Evolutionary conservation across 768 basidiomycete genomes (phyloP).

Genomic region (Dacryopinax spathularia): DNA sequence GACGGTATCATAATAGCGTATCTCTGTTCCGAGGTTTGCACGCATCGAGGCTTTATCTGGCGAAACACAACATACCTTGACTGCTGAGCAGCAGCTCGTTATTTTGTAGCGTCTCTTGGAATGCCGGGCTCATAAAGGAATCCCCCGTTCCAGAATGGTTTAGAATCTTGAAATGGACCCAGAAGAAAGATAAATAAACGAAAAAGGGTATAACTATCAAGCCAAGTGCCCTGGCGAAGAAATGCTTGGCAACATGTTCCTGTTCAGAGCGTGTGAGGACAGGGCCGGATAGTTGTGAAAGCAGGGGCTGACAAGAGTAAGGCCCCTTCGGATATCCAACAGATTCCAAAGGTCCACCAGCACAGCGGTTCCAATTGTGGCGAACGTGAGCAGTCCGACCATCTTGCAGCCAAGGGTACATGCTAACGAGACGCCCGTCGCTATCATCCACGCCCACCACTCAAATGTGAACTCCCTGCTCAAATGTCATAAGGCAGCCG

Average conservation of each 20-base stretch:
- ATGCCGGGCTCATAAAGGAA: slow-evolving; percentile 91
- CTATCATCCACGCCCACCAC: slow-evolving; percentile 91
- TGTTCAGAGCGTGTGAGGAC: slow-evolving; percentile 20
- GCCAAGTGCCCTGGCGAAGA: slow-evolving; percentile 66
- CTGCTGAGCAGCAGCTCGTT: slow-evolving; percentile 87
- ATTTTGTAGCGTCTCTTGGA: slow-evolving; percentile 87
- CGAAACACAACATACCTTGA: slow-evolving; percentile 45
- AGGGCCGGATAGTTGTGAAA: not conserved
- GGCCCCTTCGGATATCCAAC: slow-evolving; percentile 66
- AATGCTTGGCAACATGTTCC: slow-evolving; percentile 85
- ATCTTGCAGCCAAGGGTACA: slow-evolving; percentile 97
- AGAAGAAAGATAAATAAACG: slow-evolving; percentile 92
- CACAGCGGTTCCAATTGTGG: slow-evolving; percentile 80
- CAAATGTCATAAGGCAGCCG: slow-evolving; percentile 7
- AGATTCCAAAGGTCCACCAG: slow-evolving; percentile 89
- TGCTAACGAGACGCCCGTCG: slow-evolving; percentile 86
- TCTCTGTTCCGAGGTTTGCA: slow-evolving; percentile 40
- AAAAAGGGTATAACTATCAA: slow-evolving; percentile 79
- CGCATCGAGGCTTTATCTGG: not conserved
- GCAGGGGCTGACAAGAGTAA: slow-evolving; percentile 49
- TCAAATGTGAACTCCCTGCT: slow-evolving; percentile 67
- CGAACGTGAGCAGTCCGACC: slow-evolving; percentile 85
- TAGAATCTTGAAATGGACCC: slow-evolving; percentile 81
- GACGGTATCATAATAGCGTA: slow-evolving; percentile 82
- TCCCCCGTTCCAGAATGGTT: slow-evolving; percentile 85